Base-by-base conservation (phyloP, 2,329 filamentous ascomycete genomes). In the Xylariales sp. region DNA sequence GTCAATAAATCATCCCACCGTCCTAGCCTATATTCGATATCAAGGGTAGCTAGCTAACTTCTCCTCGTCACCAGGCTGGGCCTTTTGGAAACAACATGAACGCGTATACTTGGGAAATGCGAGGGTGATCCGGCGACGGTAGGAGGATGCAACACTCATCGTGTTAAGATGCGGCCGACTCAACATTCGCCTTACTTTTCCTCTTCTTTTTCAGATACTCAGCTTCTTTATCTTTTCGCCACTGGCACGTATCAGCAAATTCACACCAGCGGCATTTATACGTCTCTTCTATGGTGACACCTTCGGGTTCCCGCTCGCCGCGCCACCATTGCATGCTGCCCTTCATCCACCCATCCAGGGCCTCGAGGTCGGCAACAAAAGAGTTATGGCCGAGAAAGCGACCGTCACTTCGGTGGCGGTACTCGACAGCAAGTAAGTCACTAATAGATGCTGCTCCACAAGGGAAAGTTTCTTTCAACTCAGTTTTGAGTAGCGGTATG, bases 191-290 rank as follows among this genome's bases (percentile, higher is more conserved):
- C 41, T 54, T 63, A 5, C 34, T 36, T n/a, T 49, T 65, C 34
- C 64, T 66, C 55, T 69, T 74, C 57, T 70, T 72, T 39, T 60
- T 69, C 41, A 75, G 49, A 32, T 74, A 71, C 75, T 91, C 88
- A 68, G 88, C 85, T 62, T 94, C 88, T 79, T 92, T 90, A 10
- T 84, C 84, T 73, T 86, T 84, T 45, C 94, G 84, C 95, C 95
- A 98, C 12, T 86, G 85, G 78, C 95, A 98, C 1, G 83, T 84
- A 2, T 93, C 90, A 0, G 86, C 88, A 78, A 97, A 97, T 72
- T 97, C 93, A 76, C 95, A 98, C 30, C 85, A 88, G 23, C 89
- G 83, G 77, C 95, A 98, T 78, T 97, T 98, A 80, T 91, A 97
- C 0, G 93, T 92, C 73, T 97, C 94, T 75, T 94, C 90, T 6